Base-by-base conservation (phyloP, 108 stramenopile genomes). In the Cyclotella baltica region DNA sequence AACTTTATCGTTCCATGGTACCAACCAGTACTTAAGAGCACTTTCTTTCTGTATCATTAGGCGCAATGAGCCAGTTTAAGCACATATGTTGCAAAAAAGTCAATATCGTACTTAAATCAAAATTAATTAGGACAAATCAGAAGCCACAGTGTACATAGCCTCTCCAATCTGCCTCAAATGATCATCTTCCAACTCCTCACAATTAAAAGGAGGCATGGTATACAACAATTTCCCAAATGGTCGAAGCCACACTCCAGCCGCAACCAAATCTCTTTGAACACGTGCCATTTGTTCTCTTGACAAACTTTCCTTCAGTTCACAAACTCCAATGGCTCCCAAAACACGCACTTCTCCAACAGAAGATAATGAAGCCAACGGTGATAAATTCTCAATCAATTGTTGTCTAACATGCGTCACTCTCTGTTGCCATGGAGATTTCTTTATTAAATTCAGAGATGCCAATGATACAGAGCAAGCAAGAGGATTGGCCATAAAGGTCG, bases 401-500 rank as follows among this genome's bases (percentile, higher is more conserved):
- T 52, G n/a, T 76, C 89, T 80, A 30, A 92, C 93, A 43, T 51
- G 58, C 18, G 61, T 63, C 13, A 96, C 90, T 47, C 80, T 76
- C 10, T 64, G 52, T 56, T 85, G 33, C 85, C 88, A 91, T 15
- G 85, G 67, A 23, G 87, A 88, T 1, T 66, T 62, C 69, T 76
- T 58, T 53, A 96, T 66, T 46, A 92, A 58, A 57, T 84, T 67
- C 22, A 91, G 30, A 2, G 86, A 87, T 56, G 91, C 92, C 40
- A 89, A 48, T 46, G 89, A 81, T 0, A 92, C 89, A n/a, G 93
- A 81, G 68, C 90, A 91, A 28, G 93, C 93, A 57, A 91, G 69
- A 31, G 93, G 93, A 73, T 94, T 94, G 18, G 85, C 93, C 90
- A 92, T 92, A 68, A 94, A 94, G 11, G 93, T 94, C 19, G 91